phyloP scores from a whole-genome alignment of 768 basidiomycete genomes.

The Boletus patriciae region DNA sequence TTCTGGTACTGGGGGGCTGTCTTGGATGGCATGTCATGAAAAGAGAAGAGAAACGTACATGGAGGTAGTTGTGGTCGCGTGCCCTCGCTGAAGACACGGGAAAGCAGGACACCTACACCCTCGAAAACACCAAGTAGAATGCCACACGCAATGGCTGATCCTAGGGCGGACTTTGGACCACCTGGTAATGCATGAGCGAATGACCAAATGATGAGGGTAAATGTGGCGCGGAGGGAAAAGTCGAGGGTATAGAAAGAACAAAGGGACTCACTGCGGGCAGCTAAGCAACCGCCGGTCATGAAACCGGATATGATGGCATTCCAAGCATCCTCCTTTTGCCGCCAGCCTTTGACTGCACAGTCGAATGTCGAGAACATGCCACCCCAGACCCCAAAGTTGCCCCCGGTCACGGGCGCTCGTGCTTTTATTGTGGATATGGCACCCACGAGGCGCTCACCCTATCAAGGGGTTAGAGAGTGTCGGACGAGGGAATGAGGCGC shows the following conservation, averaged over 20 bases:
- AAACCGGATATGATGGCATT: constrained; percentile 98
- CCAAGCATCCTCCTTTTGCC: constrained; percentile 99
- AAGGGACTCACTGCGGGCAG: constrained; percentile 77
- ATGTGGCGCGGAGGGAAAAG: neutral
- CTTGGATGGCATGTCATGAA: constrained; percentile 6
- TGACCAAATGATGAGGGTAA: neutral
- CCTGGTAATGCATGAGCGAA: constrained; percentile 46
- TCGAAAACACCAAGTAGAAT: constrained; percentile 93
- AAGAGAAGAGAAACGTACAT: constrained; percentile 46
- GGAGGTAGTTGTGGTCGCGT: constrained; percentile 79
- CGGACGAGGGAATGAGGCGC: constrained; percentile 25
- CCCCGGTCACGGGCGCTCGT: constrained; percentile 95
- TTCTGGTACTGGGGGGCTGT: constrained; percentile 46
- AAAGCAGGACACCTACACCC: constrained; percentile 91
- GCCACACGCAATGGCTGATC: constrained; percentile 94
- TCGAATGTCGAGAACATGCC: constrained; percentile 99
- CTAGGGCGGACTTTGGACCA: constrained; percentile 87
- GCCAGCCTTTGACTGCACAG: constrained; percentile 94
- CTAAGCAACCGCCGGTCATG: constrained; percentile 96
- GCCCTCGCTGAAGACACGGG: constrained; percentile 83
- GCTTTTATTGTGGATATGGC: constrained; percentile 97
- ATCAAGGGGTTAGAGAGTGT: neutral
- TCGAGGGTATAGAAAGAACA: neutral
- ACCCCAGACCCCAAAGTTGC: constrained; percentile 95
- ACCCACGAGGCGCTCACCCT: constrained; percentile 94